Base-by-base conservation (phyloP, 1,139 yeast genomes). In the Blastobotrys ciferrii region DNA sequence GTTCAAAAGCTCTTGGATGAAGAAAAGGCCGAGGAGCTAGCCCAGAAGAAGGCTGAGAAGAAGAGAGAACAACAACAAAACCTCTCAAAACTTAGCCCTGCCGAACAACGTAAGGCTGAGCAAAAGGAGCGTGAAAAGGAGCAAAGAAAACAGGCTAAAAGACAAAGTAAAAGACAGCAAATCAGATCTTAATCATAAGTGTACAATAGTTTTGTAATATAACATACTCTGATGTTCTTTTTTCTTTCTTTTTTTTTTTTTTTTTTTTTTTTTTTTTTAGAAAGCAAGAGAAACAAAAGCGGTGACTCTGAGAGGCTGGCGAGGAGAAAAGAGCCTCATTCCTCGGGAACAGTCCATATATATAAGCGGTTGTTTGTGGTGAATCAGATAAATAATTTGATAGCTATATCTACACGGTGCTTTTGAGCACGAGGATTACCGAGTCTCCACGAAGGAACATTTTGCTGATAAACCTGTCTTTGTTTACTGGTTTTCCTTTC, bases 391-490 rank as follows among this genome's bases (percentile, higher is more conserved):
- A 23, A 23, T 23, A 23, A 23, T 6, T 9, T 23, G 9, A 5
- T 9, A 23, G 9, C 5, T 6, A 23, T 23, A 23, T 23, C 28
- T 23, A 23, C 28, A 23, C 28, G 9, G 28, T 18, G 58, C 59
- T 53, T 44, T 63, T 60, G 57, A 91, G 73, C 2, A 92, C 82
- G 35, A 92, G 82, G 51, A 92, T 87, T 28, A 92, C 96, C 0
- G 96, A 86, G 68, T 92, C 99, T 0, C 99, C 99, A 67, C 99
- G 78, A 47, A 92, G 73, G 63, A 92, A 94, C 80, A 92, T 74
- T 68, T 92, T 92, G 54, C 91, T 80, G 12, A 92, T 82, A 63
- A 87, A 92, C 58, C 98, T 71, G 65, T 94, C 98, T 60, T 82
- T 82, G 50, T 87, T 74, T 4, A 84, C 77, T 1, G 82, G 74